Evolutionary conservation across 305 asterid species (phyloP).

Genomic region (Rubia balearica): DNA sequence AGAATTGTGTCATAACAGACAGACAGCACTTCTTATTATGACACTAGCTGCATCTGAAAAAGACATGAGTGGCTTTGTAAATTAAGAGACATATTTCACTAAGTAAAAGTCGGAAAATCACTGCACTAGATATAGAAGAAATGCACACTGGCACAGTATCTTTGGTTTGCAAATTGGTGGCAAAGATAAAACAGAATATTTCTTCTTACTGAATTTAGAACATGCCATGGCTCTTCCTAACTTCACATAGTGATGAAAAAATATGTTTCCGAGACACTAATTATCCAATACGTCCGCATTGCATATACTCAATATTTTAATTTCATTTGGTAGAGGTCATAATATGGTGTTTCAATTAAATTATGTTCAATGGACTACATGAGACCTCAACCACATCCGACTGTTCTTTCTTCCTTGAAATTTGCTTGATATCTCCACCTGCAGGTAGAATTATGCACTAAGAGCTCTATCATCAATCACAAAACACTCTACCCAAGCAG

Average conservation of each 20-base stretch:
- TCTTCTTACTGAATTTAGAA: neutral
- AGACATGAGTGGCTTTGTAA: neutral
- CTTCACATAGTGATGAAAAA: neutral
- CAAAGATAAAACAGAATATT: neutral
- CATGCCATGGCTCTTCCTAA: neutral
- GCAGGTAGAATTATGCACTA: constrained; percentile 52
- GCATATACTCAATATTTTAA: neutral
- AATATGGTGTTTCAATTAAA: constrained; percentile 8
- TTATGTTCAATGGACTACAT: constrained; percentile 23
- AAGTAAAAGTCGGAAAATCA: neutral
- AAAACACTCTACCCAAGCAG: neutral
- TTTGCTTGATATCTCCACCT: constrained; percentile 80
- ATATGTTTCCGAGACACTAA: neutral
- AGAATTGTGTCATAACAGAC: neutral
- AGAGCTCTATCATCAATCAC: constrained; percentile 29
- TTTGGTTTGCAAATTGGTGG: neutral
- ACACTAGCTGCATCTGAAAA: neutral
- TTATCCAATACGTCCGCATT: neutral
- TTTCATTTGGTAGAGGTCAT: neutral
- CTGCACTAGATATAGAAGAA: neutral
- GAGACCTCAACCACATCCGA: constrained; percentile 66
- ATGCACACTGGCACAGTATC: neutral
- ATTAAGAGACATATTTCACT: neutral
- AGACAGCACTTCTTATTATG: neutral
- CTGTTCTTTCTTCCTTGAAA: constrained; percentile 42